These are phyloP conservation scores for Kwoniella europaea DNA, from an alignment of 768 basidiomycete genomes.

Conservation along the genomic window DNA sequence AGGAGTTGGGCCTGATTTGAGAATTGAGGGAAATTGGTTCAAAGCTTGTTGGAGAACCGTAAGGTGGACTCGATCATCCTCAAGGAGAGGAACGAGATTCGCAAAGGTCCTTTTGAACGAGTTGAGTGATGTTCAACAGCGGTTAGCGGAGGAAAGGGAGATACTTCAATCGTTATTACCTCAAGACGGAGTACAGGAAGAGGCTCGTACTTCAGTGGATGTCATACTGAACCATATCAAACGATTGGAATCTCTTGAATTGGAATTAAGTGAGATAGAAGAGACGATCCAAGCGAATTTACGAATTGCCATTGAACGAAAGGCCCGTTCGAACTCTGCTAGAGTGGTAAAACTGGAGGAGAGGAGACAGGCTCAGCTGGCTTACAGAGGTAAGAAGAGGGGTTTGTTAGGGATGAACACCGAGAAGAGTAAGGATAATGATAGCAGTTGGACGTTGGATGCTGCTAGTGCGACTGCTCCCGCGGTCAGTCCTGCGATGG, in stretches of 20 bases:
- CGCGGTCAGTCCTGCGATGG: background rate
- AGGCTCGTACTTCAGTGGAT: background rate
- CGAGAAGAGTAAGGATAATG: background rate
- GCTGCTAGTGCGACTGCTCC: background rate
- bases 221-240: conserved; percentile 1
- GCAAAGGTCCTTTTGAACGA: conserved; percentile 1
- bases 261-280: conserved; percentile 6
- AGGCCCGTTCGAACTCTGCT: conserved; percentile 15
- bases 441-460: background rate
- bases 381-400: conserved; percentile 10
- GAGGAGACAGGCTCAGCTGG: conserved; percentile 6
- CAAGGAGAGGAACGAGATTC: conserved; percentile 3
- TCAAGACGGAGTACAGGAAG: background rate
- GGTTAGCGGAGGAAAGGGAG: conserved; percentile 14
- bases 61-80: conserved; percentile 5
- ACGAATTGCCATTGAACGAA: conserved; percentile 5
- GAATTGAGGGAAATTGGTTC: conserved; percentile 24
- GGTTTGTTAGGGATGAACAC: conserved; percentile 1
- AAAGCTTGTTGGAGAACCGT: conserved; percentile 21
- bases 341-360: conserved; percentile 18
- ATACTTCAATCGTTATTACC: background rate
- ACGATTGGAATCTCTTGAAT: background rate
- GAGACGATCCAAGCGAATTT: conserved; percentile 16
- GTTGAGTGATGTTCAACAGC: conserved; percentile 4
- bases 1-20: conserved; percentile 1